Conservation (phyloP, 2,329 filamentous ascomycete genomes). For the Epichloe uncinata region DNA sequence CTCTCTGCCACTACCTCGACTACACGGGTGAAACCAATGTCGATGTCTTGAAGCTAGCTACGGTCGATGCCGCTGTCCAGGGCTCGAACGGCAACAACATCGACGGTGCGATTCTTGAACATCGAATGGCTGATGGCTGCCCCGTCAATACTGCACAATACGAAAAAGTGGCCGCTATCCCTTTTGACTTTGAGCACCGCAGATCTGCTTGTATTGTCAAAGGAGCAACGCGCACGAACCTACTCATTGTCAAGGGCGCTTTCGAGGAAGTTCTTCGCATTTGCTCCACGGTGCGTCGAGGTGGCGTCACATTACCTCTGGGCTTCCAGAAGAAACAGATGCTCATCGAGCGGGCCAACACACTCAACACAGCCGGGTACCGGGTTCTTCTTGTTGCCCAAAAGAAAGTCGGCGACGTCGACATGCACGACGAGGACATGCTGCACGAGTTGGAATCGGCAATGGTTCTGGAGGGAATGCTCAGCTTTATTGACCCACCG, state of each 20-base stretch:
- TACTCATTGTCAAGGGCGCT: slow-evolving; percentile 18
- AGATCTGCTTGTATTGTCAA: slow-evolving; percentile 12
- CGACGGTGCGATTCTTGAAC: slow-evolving; percentile 13
- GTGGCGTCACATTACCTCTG: slow-evolving; percentile 7
- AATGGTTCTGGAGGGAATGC: slow-evolving; percentile 15
- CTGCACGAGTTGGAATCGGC: slow-evolving; percentile 11
- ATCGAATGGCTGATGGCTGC: slow-evolving; percentile 7
- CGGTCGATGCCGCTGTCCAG: slow-evolving; percentile 14
- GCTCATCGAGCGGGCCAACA: slow-evolving; percentile 7
- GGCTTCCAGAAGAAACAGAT: slow-evolving; percentile 7
- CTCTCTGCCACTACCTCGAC: slow-evolving; percentile 12
- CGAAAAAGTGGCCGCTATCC: slow-evolving; percentile 12
- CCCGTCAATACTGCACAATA: slow-evolving; percentile 10
- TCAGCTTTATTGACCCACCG: slow-evolving; percentile 17
- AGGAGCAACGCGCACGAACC: slow-evolving; percentile 11
- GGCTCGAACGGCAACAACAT: slow-evolving; percentile 17
- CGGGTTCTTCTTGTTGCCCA: slow-evolving; percentile 14
- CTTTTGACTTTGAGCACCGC: slow-evolving; percentile 16
- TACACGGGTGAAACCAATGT: slow-evolving; percentile 8
- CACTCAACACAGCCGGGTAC: slow-evolving; percentile 11
- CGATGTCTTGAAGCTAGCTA: slow-evolving; percentile 14
- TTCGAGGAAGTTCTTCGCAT: slow-evolving; percentile 16
- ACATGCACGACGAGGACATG: slow-evolving; percentile 9
- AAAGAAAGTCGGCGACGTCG: slow-evolving; percentile 8
- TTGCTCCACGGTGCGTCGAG: slow-evolving; percentile 10